These are phyloP conservation scores for Starmera amethionina DNA, from an alignment of 805 yeast genomes.

Conservation along the genomic window DNA sequence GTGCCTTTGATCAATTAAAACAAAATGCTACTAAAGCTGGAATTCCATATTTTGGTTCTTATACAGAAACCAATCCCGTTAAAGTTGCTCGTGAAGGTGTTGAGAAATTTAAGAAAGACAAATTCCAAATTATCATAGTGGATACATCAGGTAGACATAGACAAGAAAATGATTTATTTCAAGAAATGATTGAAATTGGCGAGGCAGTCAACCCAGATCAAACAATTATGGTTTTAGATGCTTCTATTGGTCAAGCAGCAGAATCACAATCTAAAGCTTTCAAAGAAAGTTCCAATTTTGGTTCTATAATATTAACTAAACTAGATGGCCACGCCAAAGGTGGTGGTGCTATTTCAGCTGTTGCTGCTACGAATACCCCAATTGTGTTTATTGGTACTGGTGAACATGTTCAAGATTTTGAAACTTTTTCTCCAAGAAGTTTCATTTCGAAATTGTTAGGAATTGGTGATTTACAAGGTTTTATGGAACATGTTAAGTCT, in stretches of 20 bases:
- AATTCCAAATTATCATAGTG: slow-evolving; percentile 87
- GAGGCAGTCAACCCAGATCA: slow-evolving; percentile 87
- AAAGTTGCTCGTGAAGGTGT: slow-evolving; percentile 89
- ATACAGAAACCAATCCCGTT: slow-evolving; percentile 93
- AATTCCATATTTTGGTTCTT: slow-evolving; percentile 91
- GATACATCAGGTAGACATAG: slow-evolving; percentile 98
- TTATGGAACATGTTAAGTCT: slow-evolving; percentile 88
- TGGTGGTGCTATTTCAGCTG: slow-evolving; percentile 99
- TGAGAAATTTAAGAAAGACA: slow-evolving; percentile 78
- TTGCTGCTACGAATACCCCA: slow-evolving; percentile 94
- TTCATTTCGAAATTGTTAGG: slow-evolving; percentile 90
- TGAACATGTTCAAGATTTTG: slow-evolving; percentile 90
- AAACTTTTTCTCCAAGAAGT: slow-evolving; percentile 79
- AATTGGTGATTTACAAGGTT: slow-evolving; percentile 89
- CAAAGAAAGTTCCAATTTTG: slow-evolving; percentile 87
- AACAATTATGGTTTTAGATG: slow-evolving; percentile 95
- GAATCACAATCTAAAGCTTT: slow-evolving; percentile 91
- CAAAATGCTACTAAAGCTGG: slow-evolving; percentile 95
- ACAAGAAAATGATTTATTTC: slow-evolving; percentile 84
- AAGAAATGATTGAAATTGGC: slow-evolving; percentile 91
- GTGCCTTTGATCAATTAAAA: slow-evolving; percentile 97
- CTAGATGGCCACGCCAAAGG: slow-evolving; percentile 99
- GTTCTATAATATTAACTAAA: slow-evolving; percentile 89
- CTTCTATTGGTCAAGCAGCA: slow-evolving; percentile 97
- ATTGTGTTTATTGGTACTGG: slow-evolving; percentile 97